Evolutionary conservation across 371 early-diverging fungal species (phyloP), one percentile per base, ranked within the genome.

Genomic region (Mortierella sp.): DNA sequence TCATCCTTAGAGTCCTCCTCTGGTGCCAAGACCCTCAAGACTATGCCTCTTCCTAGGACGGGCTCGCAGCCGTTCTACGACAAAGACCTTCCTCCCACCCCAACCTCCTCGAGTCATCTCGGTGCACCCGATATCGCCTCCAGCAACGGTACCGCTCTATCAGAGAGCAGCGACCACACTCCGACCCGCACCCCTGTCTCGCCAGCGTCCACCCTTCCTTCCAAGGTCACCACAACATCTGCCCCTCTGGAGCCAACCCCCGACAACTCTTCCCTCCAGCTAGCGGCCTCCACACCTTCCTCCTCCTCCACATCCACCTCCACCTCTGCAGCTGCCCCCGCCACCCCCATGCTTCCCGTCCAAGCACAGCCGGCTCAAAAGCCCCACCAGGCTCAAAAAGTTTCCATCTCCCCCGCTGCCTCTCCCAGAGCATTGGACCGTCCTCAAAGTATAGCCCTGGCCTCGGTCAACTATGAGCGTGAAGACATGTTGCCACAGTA

Each of bases 81-180:
- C 39, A 74, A 74, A 50, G 76, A 74, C 42, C 55, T 74, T 19
- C 76, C 76, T 2, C 76, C 76, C 14, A 74, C 76, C 19, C 76
- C 76, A 19, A 74, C 76, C 18, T 74, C 76, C 1, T 60, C 76
- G 28, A 71, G 61, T 48, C 71, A 71, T 47, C 61, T 63, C 21
- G 59, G 62, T 39, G 49, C 62, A 6, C 54, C 54, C 7, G 56
- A 54, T 1, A 57, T 49, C 43, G n/a, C 54, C 39, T 39, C 54
- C 12, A 31, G 8, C 24, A 26, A 54, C 4, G 54, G 41, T 24
- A 9, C 5, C 10, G 38, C 23, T 16, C n/a, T 21, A 19, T 13
- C 54, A 19, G 19, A 43, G 27, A 27, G 18, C 34, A 61, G 38
- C 38, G 45, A 61, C 43, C 55, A 61, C 52, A 23, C 31, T 26